These are phyloP conservation scores for Persicaria tinctoria DNA, from an alignment of 148 eudicot genomes.

Conservation along the genomic window DNA sequence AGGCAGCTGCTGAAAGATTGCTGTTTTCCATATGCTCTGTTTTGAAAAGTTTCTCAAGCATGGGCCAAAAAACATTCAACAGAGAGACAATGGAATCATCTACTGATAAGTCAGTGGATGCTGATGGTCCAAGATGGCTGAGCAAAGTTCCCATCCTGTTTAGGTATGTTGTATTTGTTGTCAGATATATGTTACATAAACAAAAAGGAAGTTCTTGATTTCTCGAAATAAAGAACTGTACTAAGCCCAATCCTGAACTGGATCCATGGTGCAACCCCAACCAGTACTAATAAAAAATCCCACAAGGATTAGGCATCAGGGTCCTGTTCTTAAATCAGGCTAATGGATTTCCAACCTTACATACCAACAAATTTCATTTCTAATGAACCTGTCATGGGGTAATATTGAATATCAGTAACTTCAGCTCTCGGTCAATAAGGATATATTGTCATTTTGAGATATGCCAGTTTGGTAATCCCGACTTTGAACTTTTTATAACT, in stretches of 20 bases:
- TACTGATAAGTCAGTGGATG: slow-evolving; percentile 30
- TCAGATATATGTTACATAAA: background rate
- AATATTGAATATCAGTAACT: background rate
- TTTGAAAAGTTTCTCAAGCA: slow-evolving; percentile 76
- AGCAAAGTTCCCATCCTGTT: slow-evolving; percentile 81
- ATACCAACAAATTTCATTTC: background rate
- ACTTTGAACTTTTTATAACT: slow-evolving; percentile 2
- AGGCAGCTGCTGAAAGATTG: slow-evolving; percentile 71
- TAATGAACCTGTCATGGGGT: background rate
- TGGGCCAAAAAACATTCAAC: slow-evolving; percentile 76
- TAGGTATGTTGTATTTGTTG: background rate
- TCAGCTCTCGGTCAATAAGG: background rate
- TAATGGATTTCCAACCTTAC: background rate
- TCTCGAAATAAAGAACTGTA: background rate
- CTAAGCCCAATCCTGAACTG: background rate
- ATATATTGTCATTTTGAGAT: background rate
- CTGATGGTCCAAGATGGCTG: slow-evolving; percentile 52
- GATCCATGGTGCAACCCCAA: background rate
- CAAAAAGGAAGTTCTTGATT: background rate
- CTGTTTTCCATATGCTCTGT: slow-evolving; percentile 74
- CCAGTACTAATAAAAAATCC: background rate
- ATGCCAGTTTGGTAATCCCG: background rate
- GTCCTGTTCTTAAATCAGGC: background rate
- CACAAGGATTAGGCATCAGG: background rate
- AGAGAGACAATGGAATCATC: slow-evolving; percentile 56